Conservation (phyloP, 208 protist species). For the Trypanosoma boissoni region DNA sequence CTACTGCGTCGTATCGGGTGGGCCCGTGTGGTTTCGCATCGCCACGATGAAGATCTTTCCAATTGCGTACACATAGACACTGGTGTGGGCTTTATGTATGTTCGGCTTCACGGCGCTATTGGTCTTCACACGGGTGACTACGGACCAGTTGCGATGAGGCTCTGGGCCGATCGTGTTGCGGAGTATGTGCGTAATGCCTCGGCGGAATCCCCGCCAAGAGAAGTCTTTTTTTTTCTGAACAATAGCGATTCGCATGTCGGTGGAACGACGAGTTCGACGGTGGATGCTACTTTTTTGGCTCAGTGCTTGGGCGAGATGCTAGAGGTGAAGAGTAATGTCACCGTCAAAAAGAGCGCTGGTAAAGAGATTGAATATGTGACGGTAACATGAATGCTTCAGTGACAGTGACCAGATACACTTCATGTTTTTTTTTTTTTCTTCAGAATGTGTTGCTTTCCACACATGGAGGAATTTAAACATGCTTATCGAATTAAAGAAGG, state of each 20-base stretch:
- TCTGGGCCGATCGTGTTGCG: slow-evolving; percentile 63
- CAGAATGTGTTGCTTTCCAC: no score
- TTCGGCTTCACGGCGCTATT: slow-evolving; percentile 60
- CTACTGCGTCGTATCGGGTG: slow-evolving; percentile 52
- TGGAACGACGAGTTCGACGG: slow-evolving; percentile 62
- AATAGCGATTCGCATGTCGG: slow-evolving; percentile 76
- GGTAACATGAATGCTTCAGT: no score
- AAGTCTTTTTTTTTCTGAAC: slow-evolving; percentile 81
- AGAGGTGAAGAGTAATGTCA: slow-evolving; percentile 5
- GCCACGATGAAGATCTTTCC: slow-evolving; percentile 44
- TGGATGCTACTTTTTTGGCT: slow-evolving; percentile 70
- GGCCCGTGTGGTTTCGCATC: slow-evolving; percentile 67
- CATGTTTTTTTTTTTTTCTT: no score
- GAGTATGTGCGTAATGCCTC: slow-evolving; percentile 28
- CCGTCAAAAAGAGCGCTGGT: slow-evolving; percentile 9
- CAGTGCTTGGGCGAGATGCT: slow-evolving; percentile 31
- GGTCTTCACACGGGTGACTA: slow-evolving; percentile 65
- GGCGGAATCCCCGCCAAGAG: slow-evolving; percentile 12
- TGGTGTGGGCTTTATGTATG: slow-evolving; percentile 61
- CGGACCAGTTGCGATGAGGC: slow-evolving; percentile 39
- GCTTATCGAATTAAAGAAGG: no score
- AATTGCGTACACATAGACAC: slow-evolving; percentile 56
- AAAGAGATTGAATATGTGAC: slow-evolving; percentile 4
- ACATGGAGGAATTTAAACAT: no score
- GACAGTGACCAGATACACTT: slow-evolving; percentile 12